A percentile compares a stretch with the other conserved stretches of the same genome.
Conservation (phyloP, 2,329 filamentous ascomycete genomes). For the Claviceps paspali region DNA sequence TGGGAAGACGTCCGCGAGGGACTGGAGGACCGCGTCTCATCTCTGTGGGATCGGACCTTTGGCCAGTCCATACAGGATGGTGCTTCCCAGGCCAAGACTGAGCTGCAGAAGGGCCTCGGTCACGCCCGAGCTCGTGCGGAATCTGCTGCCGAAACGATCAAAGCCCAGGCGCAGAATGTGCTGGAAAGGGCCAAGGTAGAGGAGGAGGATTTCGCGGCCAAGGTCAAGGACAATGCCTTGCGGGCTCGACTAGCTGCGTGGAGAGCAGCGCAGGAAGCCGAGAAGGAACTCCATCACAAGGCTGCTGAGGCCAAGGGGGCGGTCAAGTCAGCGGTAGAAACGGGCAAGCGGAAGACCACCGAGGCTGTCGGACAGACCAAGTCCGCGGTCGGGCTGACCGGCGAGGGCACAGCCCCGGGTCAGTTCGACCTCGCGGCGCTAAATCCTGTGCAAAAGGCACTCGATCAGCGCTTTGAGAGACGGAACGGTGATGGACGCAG, state of each 20-base stretch:
- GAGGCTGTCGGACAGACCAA: constrained; percentile 24
- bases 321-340: constrained; percentile 23
- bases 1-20: constrained; percentile 48
- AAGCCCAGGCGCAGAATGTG: constrained; percentile 22
- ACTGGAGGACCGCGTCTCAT: constrained; percentile 32
- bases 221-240: constrained; percentile 13
- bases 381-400: constrained; percentile 17
- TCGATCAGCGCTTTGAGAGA: constrained; percentile 36
- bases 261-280: constrained; percentile 11
- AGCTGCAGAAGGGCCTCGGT: constrained; percentile 18
- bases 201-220: constrained; percentile 13
- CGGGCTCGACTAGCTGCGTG: constrained; percentile 12
- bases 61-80: constrained; percentile 17
- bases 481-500: constrained; percentile 27
- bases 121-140: constrained; percentile 15
- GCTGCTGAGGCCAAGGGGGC: constrained; percentile 22
- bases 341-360: constrained; percentile 25
- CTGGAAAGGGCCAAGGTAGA: constrained; percentile 16
- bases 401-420: constrained; percentile 10
- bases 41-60: constrained; percentile 28
- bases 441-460: constrained; percentile 31
- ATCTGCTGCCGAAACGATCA: constrained; percentile 11
- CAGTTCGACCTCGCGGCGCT: constrained; percentile 8
- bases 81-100: constrained; percentile 13
- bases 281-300: constrained; percentile 13